phyloP scores from a whole-genome alignment of 192 early-diverging fungal genomes.

The Coemansia sp. region DNA sequence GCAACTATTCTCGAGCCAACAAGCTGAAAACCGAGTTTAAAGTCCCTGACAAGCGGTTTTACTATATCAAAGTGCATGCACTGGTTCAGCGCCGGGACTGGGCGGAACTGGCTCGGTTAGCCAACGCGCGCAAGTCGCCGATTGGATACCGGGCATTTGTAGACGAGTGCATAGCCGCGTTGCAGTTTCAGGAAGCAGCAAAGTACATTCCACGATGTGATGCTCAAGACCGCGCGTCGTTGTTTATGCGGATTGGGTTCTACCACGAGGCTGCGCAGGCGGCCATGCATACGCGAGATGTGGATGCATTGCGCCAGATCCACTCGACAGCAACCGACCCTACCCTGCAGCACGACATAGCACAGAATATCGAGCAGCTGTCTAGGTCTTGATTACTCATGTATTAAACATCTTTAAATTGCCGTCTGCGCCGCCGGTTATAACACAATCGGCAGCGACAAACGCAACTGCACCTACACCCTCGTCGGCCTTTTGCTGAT shows the following conservation, averaged over 20 bases:
- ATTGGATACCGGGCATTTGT: slow-evolving; percentile 81
- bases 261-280: slow-evolving; percentile 72
- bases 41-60: slow-evolving; percentile 81
- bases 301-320: slow-evolving; percentile 60
- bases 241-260: slow-evolving; percentile 71
- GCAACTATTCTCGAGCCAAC: slow-evolving; percentile 66
- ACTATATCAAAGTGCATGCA: slow-evolving; percentile 85
- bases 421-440: slow-evolving; percentile 36
- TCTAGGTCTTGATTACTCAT: not conserved
- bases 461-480: slow-evolving; percentile 26
- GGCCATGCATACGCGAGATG: slow-evolving; percentile 61
- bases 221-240: slow-evolving; percentile 53
- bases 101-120: slow-evolving; percentile 80
- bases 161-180: slow-evolving; percentile 73
- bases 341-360: slow-evolving; percentile 33
- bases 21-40: slow-evolving; percentile 84
- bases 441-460: slow-evolving; percentile 1
- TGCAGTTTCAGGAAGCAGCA: slow-evolving; percentile 70
- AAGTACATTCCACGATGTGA: slow-evolving; percentile 78
- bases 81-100: slow-evolving; percentile 80
- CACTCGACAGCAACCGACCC: slow-evolving; percentile 19
- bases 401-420: slow-evolving; percentile 12
- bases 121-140: slow-evolving; percentile 73
- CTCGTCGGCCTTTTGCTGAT: slow-evolving; percentile 41
- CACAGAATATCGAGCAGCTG: slow-evolving; percentile 39